Conservation (phyloP, 192 early-diverging fungal genomes). For the Backusella mclennaniae region DNA sequence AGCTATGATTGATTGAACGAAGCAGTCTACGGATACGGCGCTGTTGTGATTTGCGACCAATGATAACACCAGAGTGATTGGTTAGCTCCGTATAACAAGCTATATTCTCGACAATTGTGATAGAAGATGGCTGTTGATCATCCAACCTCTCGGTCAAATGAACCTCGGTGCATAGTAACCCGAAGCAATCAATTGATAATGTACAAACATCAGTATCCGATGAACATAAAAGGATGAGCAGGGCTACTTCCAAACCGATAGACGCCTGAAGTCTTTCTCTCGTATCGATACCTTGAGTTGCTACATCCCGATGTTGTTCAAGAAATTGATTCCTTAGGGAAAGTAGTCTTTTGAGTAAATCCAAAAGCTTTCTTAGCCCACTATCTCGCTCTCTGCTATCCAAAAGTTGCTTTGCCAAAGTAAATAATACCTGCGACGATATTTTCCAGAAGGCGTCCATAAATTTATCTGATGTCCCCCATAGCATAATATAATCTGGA, state of each 20-base stretch:
- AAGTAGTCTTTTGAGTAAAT: conserved; percentile 65
- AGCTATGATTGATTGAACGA: conserved; percentile 56
- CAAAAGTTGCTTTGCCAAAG: conserved; percentile 72
- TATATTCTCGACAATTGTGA: conserved; percentile 66
- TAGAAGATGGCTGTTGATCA: conserved; percentile 34
- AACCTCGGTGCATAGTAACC: conserved; percentile 66
- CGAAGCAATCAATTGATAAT: conserved; percentile 59
- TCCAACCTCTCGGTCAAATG: conserved; percentile 60
- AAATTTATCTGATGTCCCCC: conserved; percentile 71
- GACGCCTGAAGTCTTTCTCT: conserved; percentile 67
- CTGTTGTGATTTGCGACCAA: conserved; percentile 70
- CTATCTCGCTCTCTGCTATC: conserved; percentile 63
- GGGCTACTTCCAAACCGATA: conserved; percentile 68
- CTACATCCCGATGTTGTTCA: conserved; percentile 41
- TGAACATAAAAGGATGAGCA: conserved; percentile 71
- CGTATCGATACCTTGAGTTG: conserved; percentile 51
- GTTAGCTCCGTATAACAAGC: conserved; percentile 65
- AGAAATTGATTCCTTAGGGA: conserved; percentile 55
- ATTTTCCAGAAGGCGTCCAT: conserved; percentile 82
- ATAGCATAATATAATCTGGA: conserved; percentile 65
- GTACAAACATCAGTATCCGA: conserved; percentile 65
- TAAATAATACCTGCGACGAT: conserved; percentile 57
- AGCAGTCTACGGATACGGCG: conserved; percentile 67
- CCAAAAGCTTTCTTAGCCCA: conserved; percentile 60
- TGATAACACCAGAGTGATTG: conserved; percentile 34